Conservation (phyloP, 2,329 filamentous ascomycete species). For the Aspergillus hiratsukae region DNA sequence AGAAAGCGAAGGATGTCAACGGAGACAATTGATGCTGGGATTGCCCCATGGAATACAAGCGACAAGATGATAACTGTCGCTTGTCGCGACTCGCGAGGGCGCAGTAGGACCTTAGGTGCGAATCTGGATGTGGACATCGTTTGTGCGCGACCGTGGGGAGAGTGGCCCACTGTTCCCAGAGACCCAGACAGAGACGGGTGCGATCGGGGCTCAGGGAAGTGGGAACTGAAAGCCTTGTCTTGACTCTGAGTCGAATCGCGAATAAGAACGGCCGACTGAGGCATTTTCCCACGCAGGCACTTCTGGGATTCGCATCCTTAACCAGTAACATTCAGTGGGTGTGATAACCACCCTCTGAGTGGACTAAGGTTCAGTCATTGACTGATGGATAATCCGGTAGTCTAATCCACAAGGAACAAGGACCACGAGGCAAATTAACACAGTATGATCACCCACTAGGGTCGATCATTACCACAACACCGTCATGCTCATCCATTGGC, state of each 20-base stretch:
- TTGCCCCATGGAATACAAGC: no score
- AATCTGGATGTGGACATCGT: background rate
- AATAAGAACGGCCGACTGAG: background rate
- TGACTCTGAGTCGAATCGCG: background rate
- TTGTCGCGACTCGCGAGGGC: no score
- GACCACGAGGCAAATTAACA: conserved; percentile 1
- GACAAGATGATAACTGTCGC: no score
- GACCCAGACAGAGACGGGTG: background rate
- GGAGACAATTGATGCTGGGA: no score
- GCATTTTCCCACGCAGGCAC: background rate
- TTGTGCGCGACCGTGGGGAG: background rate
- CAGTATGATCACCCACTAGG: conserved; percentile 14
- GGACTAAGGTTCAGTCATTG: background rate
- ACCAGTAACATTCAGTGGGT: background rate
- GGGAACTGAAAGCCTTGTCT: background rate
- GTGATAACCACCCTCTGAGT: background rate
- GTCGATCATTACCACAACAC: conserved; percentile 6
- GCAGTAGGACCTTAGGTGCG: no score
- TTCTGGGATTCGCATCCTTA: background rate
- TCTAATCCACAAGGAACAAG: background rate
- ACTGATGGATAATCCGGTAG: no score
- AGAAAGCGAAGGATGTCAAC: background rate
- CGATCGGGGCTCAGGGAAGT: background rate
- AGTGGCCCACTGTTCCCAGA: background rate
- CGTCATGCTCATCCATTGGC: background rate